phyloP scores from a whole-genome alignment of 352 stramenopile genomes.

The Pilasporangium apinafurcum region DNA sequence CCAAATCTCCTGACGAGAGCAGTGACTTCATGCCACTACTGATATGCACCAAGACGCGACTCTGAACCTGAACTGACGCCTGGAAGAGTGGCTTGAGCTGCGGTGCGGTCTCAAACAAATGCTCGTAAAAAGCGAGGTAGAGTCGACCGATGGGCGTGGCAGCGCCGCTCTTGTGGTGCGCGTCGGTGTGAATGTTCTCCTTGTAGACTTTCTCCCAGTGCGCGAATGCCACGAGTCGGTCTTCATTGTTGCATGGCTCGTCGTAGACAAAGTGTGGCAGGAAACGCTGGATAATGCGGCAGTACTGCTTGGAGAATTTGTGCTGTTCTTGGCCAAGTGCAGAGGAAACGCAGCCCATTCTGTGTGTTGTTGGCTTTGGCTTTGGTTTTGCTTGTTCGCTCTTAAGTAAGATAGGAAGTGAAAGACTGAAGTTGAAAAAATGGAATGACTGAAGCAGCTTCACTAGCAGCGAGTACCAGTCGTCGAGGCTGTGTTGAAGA shows the following conservation, averaged over 20 bases:
- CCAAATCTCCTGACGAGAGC: slow-evolving; percentile 42
- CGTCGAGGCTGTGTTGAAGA: too few relatives aligned
- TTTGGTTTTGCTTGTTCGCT: too few relatives aligned
- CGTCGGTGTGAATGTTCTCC: slow-evolving; percentile 59
- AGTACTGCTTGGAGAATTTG: slow-evolving; percentile 65
- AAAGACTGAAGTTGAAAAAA: too few relatives aligned
- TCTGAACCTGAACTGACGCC: slow-evolving; percentile 49
- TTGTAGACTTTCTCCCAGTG: slow-evolving; percentile 66
- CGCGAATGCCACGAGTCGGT: slow-evolving; percentile 41
- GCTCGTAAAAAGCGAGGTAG: slow-evolving; percentile 63
- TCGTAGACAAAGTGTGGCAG: slow-evolving; percentile 50
- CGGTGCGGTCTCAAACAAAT: slow-evolving; percentile 50
- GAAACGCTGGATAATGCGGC: slow-evolving; percentile 53
- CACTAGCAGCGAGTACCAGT: too few relatives aligned
- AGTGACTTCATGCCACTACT: slow-evolving; percentile 57
- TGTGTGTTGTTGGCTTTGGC: neutral
- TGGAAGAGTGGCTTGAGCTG: slow-evolving; percentile 63
- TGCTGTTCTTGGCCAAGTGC: slow-evolving; percentile 1
- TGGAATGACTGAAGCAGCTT: too few relatives aligned
- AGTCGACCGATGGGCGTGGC: slow-evolving; percentile 42
- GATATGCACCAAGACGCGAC: slow-evolving; percentile 57
- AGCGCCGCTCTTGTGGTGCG: slow-evolving; percentile 28
- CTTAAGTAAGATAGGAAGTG: too few relatives aligned
- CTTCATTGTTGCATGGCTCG: slow-evolving; percentile 38
- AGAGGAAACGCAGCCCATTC: slow-evolving; percentile 32